Conservation (phyloP, 495 filamentous ascomycete genomes). For the Pyrenopolyporus hunteri region DNA sequence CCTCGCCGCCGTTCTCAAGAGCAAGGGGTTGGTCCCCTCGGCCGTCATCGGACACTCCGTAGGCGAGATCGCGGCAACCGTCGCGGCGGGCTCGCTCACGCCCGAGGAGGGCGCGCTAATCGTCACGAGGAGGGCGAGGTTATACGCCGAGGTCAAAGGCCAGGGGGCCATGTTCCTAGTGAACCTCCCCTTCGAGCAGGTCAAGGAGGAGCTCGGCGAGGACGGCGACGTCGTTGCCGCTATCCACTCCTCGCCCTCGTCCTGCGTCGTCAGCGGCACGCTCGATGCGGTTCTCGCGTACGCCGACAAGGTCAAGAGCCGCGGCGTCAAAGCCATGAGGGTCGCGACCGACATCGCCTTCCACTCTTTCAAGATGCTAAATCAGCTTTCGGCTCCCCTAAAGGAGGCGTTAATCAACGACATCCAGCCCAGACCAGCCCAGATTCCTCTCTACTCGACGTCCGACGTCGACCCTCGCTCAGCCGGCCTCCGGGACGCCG, state of each 20-base stretch:
- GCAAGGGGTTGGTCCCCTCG: constrained; percentile 49
- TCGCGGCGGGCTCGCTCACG: constrained; percentile 39
- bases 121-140: constrained; percentile 41
- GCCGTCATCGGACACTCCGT: constrained; percentile 47
- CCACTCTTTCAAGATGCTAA: background rate
- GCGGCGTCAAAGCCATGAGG: background rate
- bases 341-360: background rate
- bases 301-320: background rate
- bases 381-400: background rate
- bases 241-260: constrained; percentile 46
- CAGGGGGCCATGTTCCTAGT: constrained; percentile 48
- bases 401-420: background rate
- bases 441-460: background rate
- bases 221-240: constrained; percentile 34
- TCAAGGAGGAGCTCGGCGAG: background rate
- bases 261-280: constrained; percentile 46
- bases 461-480: background rate
- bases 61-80: constrained; percentile 51
- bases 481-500: background rate
- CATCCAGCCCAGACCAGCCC: background rate
- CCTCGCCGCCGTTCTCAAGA: constrained; percentile 54
- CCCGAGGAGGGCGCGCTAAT: constrained; percentile 29
- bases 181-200: constrained; percentile 9
- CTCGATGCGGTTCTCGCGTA: background rate
- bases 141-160: background rate